A percentile compares a stretch with the other conserved stretches of the same genome.
These are phyloP conservation scores for Fagus crenata DNA, from an alignment of 306 rosid species.

Conservation along the genomic window DNA sequence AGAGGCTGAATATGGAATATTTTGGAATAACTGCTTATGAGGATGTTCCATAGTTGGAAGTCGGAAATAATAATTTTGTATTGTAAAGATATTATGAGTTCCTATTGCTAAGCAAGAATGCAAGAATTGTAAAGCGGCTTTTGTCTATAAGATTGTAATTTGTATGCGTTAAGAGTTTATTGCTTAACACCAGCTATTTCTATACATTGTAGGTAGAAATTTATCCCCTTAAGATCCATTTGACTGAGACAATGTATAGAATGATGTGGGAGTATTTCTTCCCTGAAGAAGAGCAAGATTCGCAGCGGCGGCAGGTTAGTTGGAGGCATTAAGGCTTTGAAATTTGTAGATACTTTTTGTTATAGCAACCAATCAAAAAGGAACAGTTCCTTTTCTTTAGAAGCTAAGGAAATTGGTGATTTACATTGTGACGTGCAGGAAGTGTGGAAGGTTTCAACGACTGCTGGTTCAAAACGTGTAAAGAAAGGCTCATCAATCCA, in stretches of 20 bases:
- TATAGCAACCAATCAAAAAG: constrained; percentile 16
- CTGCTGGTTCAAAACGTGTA: constrained; percentile 89
- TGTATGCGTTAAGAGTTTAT: constrained; percentile 4
- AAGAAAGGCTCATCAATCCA: constrained; percentile 63
- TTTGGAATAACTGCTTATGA: not conserved
- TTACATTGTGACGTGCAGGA: constrained; percentile 55
- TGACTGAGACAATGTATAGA: constrained; percentile 94
- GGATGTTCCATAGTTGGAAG: not conserved
- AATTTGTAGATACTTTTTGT: constrained; percentile 11
- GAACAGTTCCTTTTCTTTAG: constrained; percentile 11
- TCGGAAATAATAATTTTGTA: not conserved
- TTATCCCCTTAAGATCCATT: constrained; percentile 95
- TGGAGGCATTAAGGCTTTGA: constrained; percentile 24
- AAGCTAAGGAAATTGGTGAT: constrained; percentile 28
- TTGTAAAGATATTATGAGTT: not conserved
- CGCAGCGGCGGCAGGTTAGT: constrained; percentile 93
- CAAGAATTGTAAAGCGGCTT: not conserved
- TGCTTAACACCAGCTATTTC: constrained; percentile 35
- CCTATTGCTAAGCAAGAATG: not conserved
- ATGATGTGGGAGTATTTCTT: constrained; percentile 98
- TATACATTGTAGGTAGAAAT: constrained; percentile 67
- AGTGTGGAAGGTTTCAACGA: constrained; percentile 97
- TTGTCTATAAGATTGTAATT: not conserved
- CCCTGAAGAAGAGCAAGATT: constrained; percentile 97
- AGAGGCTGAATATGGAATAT: not conserved